Conservation (phyloP, 768 basidiomycete species). For the Rhizopogon vesiculosus region DNA sequence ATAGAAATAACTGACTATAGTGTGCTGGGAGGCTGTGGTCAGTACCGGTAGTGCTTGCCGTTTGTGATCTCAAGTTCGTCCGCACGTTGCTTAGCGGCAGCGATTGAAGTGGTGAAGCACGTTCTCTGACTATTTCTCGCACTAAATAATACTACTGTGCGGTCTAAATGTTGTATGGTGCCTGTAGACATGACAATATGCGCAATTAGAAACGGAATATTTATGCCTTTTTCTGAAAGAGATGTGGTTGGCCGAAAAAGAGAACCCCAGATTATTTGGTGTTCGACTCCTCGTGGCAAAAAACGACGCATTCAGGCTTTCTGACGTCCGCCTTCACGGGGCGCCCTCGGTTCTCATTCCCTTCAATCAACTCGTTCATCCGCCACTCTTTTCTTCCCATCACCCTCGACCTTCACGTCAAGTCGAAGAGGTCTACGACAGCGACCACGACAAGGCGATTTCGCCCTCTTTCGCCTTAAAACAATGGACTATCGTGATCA, state of each 20-base stretch:
- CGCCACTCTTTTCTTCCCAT: constrained; percentile 7
- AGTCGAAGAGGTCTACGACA: neutral
- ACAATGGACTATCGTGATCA: constrained; percentile 42
- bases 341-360: neutral
- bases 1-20: neutral
- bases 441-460: neutral
- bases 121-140: too few relatives aligned
- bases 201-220: neutral
- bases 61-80: neutral
- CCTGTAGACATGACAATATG: neutral
- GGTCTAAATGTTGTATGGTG: neutral
- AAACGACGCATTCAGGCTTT: neutral
- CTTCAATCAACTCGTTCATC: neutral
- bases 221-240: neutral
- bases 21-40: neutral
- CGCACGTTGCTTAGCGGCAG: neutral
- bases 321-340: neutral
- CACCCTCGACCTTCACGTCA: neutral
- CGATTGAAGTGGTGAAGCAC: too few relatives aligned
- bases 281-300: neutral
- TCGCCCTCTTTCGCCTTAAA: neutral
- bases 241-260: neutral
- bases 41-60: neutral
- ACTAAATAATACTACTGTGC: too few relatives aligned
- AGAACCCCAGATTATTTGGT: neutral